These are phyloP conservation scores for Aspergillus flavus DNA, from an alignment of 2,329 filamentous ascomycete species.

Conservation along the genomic window DNA sequence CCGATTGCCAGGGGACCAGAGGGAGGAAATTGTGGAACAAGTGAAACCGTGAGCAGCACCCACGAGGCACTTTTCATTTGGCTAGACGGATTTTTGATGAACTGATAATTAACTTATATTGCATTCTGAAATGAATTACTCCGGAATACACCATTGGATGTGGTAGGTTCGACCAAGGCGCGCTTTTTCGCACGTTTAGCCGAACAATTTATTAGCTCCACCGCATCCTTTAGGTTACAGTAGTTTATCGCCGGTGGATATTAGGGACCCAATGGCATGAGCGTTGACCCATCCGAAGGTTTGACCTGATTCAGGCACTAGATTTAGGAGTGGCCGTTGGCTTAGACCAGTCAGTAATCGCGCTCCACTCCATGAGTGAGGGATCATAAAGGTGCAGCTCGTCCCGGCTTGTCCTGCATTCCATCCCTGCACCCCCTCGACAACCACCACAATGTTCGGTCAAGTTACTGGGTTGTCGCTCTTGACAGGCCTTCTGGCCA, in stretches of 20 bases:
- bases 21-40: background rate
- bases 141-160: too few species aligned
- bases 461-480: background rate
- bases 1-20: background rate
- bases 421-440: background rate
- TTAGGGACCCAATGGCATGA: background rate
- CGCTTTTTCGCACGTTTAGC: too few species aligned
- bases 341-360: too few species aligned
- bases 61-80: background rate
- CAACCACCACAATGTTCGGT: constrained; percentile 2
- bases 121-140: background rate
- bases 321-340: background rate
- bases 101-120: background rate
- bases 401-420: background rate
- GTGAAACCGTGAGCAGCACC: background rate
- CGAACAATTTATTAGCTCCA: too few species aligned
- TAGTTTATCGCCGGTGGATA: background rate
- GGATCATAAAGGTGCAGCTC: background rate
- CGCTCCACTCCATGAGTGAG: background rate
- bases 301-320: background rate
- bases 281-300: background rate
- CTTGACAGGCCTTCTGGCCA: constrained; percentile 6
- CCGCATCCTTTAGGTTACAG: too few species aligned
- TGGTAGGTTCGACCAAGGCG: too few species aligned
- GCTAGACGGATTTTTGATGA: background rate